Evolutionary conservation across 805 yeast genomes (phyloP).

Genomic region (Metschnikowia vanudenii): DNA sequence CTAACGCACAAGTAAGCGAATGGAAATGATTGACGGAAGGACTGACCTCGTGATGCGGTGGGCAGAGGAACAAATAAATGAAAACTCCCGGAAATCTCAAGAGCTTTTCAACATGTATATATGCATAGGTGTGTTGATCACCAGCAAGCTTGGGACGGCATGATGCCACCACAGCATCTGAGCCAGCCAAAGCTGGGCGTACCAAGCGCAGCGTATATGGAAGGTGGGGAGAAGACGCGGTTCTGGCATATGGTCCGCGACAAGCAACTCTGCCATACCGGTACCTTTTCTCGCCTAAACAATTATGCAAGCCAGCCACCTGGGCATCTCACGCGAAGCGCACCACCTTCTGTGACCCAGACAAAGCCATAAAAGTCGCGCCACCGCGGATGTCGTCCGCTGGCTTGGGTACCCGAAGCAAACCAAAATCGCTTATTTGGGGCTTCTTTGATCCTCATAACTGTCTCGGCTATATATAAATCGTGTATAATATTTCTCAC

Average conservation of each 20-base stretch:
- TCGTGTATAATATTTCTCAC: too few species aligned
- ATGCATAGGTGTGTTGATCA: background rate
- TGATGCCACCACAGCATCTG: background rate
- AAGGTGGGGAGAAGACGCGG: background rate
- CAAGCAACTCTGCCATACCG: background rate
- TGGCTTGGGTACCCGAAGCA: background rate
- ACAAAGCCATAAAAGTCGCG: background rate
- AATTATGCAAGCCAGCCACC: conserved; percentile 9
- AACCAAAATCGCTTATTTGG: background rate
- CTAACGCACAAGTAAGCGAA: background rate
- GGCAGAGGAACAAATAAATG: background rate
- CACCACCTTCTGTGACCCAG: background rate
- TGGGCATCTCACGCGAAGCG: background rate
- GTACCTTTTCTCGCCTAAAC: conserved; percentile 9
- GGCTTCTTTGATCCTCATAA: too few species aligned
- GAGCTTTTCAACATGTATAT: background rate
- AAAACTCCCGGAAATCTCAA: background rate
- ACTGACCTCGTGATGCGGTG: conserved; percentile 2
- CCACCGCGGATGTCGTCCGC: background rate
- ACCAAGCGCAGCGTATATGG: background rate
- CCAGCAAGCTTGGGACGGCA: conserved; percentile 4
- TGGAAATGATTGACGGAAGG: background rate
- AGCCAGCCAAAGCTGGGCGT: conserved; percentile 6
- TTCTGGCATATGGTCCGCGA: background rate
- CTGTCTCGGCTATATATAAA: too few species aligned